Percentiles rank a stretch among this genome's conserved stretches.
phyloP scores from a whole-genome alignment of 2,329 filamentous ascomycete species.

The Chlorencoelia australis region DNA sequence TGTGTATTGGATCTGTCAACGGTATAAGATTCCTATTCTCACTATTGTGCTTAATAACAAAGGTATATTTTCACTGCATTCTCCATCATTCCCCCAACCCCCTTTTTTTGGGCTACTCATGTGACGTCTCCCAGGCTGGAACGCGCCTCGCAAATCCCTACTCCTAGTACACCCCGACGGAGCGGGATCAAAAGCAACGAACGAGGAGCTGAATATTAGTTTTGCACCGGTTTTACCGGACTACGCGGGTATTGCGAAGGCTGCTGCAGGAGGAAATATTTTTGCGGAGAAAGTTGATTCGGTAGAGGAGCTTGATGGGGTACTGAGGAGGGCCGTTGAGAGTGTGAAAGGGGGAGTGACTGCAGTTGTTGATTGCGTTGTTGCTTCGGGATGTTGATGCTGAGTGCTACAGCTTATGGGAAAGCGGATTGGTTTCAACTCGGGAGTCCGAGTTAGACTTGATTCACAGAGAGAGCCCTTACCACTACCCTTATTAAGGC shows the following conservation, averaged over 20 bases:
- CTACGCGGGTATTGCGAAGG: conserved; percentile 57
- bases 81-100: background rate
- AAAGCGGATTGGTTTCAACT: too few relatives aligned
- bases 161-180: conserved; percentile 57
- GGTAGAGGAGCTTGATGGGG: conserved; percentile 41
- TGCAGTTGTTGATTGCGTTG: conserved; percentile 47
- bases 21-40: conserved; percentile 55
- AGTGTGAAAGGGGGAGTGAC: conserved; percentile 44
- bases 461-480: too few relatives aligned
- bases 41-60: conserved; percentile 62
- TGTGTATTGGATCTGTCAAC: conserved; percentile 59
- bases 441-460: too few relatives aligned
- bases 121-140: conserved; percentile 41
- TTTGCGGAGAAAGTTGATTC: conserved; percentile 51
- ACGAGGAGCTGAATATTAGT: conserved; percentile 55
- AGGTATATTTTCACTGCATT: conserved; percentile 27
- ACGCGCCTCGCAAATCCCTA: conserved; percentile 51
- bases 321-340: conserved; percentile 48
- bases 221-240: conserved; percentile 53
- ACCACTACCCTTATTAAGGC: too few relatives aligned
- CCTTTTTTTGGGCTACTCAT: background rate
- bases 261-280: conserved; percentile 49
- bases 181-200: conserved; percentile 48
- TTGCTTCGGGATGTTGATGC: conserved; percentile 23
- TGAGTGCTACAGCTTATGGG: too few relatives aligned